A percentile compares a stretch with the other conserved stretches of the same genome.
These are phyloP conservation scores for Fraxinus cuspidata DNA, from an alignment of 257 asterid genomes.

Conservation along the genomic window DNA sequence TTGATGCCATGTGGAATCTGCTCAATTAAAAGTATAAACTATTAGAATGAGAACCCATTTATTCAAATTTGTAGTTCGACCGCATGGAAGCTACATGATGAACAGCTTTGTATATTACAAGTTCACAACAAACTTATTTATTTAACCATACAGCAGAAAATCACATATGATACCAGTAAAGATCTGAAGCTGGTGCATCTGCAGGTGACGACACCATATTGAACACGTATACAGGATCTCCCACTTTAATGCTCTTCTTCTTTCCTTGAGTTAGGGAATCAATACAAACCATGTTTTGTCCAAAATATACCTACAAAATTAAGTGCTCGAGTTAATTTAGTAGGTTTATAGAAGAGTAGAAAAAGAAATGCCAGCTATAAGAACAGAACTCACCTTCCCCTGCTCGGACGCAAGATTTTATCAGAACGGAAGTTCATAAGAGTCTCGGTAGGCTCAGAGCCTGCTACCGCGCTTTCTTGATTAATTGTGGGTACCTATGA, in stretches of 20 bases:
- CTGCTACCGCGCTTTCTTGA: slow-evolving; percentile 53
- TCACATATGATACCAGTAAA: not conserved
- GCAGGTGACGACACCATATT: slow-evolving; percentile 42
- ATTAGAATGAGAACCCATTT: not conserved
- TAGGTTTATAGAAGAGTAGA: not conserved
- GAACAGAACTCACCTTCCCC: slow-evolving; percentile 36
- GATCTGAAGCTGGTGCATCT: slow-evolving; percentile 44
- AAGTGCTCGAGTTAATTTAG: not conserved
- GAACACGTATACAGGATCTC: slow-evolving; percentile 48
- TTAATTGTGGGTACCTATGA: slow-evolving; percentile 55
- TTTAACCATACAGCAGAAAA: not conserved
- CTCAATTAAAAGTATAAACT: not conserved
- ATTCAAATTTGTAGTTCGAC: not conserved
- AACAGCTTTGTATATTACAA: not conserved
- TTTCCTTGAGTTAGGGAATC: slow-evolving; percentile 36
- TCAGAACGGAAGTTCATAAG: slow-evolving; percentile 51
- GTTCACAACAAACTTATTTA: not conserved
- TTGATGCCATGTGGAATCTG: not conserved
- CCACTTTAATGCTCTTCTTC: slow-evolving; percentile 49
- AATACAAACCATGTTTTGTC: slow-evolving; percentile 51
- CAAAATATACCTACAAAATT: slow-evolving; percentile 53
- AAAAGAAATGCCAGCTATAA: not conserved
- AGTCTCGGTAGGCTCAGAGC: slow-evolving; percentile 51
- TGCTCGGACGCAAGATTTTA: slow-evolving; percentile 38
- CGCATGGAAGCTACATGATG: not conserved